phyloP scores from a whole-genome alignment of 768 basidiomycete species.

The Boletus tylopilopsis region DNA sequence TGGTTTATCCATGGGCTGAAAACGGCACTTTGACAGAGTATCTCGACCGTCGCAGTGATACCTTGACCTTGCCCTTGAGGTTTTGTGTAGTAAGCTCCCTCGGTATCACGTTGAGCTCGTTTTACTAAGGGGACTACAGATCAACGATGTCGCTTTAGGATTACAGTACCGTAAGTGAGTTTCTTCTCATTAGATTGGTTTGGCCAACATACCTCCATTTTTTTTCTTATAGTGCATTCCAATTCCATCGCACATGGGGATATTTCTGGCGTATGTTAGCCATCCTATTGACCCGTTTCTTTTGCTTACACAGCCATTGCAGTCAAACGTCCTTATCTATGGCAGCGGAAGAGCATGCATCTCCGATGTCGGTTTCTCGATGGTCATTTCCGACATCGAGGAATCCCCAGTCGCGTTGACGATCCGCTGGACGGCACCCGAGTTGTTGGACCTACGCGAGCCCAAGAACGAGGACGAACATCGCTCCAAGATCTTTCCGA shows the following conservation, averaged over 20 bases:
- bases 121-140: slow-evolving; percentile 5
- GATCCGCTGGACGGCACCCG: slow-evolving; percentile 48
- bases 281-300: no score
- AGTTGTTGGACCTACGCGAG: slow-evolving; percentile 27
- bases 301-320: neutral
- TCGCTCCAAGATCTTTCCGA: slow-evolving; percentile 7
- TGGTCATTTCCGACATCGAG: slow-evolving; percentile 34
- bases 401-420: slow-evolving; percentile 34
- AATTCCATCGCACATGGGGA: slow-evolving; percentile 24
- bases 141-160: slow-evolving; percentile 26
- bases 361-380: slow-evolving; percentile 47
- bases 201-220: neutral
- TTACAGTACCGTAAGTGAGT: slow-evolving; percentile 24
- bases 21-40: slow-evolving; percentile 27
- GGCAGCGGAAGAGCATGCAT: slow-evolving; percentile 39
- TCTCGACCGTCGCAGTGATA: slow-evolving; percentile 10
- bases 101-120: neutral
- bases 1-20: slow-evolving; percentile 34
- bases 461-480: neutral
- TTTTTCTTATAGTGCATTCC: slow-evolving; percentile 16
- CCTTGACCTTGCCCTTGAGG: slow-evolving; percentile 11
- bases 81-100: slow-evolving; percentile 14
- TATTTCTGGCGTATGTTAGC: slow-evolving; percentile 29
- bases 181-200: neutral
- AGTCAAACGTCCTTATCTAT: slow-evolving; percentile 47